Conservation (phyloP, 2,329 filamentous ascomycete genomes). For the Xylariaceae sp. region DNA sequence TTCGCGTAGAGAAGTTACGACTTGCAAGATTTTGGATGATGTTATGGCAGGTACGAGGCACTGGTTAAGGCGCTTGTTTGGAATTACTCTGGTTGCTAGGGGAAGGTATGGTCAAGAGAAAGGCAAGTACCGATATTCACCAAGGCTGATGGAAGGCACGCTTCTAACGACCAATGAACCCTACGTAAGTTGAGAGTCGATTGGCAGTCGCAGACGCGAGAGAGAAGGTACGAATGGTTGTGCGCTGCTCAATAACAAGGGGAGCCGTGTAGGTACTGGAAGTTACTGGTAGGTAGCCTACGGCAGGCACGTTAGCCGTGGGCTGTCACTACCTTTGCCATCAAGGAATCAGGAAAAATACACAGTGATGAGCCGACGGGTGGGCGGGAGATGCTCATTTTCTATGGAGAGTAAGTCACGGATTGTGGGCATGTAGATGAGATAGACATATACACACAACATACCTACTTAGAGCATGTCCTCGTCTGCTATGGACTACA, state of each 20-base stretch:
- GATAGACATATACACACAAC: too few species aligned
- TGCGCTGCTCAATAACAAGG: not conserved
- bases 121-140: not conserved
- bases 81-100: too few species aligned
- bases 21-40: not conserved
- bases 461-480: too few species aligned
- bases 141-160: not conserved
- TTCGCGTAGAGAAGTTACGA: not conserved
- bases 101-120: not conserved
- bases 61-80: not conserved
- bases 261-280: not conserved
- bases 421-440: too few species aligned
- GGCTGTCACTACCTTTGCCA: too few species aligned
- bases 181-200: not conserved
- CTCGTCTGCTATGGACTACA: too few species aligned
- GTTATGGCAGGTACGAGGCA: not conserved
- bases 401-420: too few species aligned
- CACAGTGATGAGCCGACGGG: too few species aligned
- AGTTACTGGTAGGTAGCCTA: not conserved
- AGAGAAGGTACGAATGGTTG: not conserved
- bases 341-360: too few species aligned
- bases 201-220: not conserved
- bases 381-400: too few species aligned
- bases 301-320: too few species aligned
- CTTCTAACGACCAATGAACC: not conserved